Conservation (phyloP, 768 basidiomycete genomes). For the Lentinula lateritia region DNA sequence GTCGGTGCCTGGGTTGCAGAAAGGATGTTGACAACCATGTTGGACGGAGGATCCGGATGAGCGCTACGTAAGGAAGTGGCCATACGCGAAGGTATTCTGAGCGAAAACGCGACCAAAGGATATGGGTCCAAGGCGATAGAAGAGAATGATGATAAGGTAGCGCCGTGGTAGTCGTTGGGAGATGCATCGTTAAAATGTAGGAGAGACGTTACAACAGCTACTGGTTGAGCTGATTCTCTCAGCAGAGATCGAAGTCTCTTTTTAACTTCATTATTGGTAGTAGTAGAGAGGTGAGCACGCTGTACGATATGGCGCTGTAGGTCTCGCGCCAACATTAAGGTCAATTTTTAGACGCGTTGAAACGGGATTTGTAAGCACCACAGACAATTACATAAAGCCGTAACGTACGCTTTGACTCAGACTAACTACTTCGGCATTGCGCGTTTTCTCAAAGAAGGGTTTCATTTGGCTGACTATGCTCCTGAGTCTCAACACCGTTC, state of each 20-base stretch:
- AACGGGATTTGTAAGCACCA: neutral
- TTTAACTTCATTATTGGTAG: neutral
- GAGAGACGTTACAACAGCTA: constrained; percentile 76
- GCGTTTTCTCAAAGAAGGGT: no score
- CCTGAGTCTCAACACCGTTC: no score
- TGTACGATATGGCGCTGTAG: neutral
- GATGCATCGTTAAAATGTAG: neutral
- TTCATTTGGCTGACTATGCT: no score
- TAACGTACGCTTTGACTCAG: no score
- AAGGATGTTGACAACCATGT: constrained; percentile 80
- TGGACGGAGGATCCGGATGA: constrained; percentile 21
- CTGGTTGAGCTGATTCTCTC: constrained; percentile 78
- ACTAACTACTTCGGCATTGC: no score
- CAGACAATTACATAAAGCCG: neutral
- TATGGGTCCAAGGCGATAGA: constrained; percentile 87
- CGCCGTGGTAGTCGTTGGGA: constrained; percentile 61
- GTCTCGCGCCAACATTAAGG: neutral
- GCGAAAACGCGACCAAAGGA: constrained; percentile 84
- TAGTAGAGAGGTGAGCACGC: neutral
- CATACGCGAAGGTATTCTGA: constrained; percentile 88
- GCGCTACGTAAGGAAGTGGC: constrained; percentile 48
- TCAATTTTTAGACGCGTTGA: neutral
- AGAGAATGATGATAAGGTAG: constrained; percentile 90
- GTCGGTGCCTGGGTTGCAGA: constrained; percentile 57
- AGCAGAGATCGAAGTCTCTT: constrained; percentile 32